Conservation (phyloP, 202 grass and related monocot species). For the Schoenoplectus tabernaemontani region DNA sequence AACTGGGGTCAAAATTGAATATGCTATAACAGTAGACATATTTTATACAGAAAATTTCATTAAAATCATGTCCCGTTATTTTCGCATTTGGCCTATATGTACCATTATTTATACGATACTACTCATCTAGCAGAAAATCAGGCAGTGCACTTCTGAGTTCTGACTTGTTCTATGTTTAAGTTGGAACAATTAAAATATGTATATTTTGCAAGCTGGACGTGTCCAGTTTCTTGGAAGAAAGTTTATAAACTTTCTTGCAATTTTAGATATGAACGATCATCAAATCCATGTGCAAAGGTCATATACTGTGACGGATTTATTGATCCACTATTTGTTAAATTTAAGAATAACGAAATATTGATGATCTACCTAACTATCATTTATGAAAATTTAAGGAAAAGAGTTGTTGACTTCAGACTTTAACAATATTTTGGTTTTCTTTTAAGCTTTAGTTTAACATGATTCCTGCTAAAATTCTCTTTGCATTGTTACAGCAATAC, state of each 20-base stretch:
- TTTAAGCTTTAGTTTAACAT: not conserved
- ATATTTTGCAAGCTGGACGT: not conserved
- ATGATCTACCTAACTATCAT: not conserved
- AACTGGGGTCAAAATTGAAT: not conserved
- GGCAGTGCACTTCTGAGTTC: not conserved
- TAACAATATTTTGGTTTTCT: not conserved
- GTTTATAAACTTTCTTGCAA: not conserved
- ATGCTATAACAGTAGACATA: not conserved
- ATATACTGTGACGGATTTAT: not conserved
- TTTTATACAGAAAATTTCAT: not conserved
- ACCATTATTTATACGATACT: not conserved
- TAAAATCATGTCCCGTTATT: not conserved
- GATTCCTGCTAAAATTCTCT: not conserved
- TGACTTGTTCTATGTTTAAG: not conserved
- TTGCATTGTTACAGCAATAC: not conserved
- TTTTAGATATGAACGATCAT: not conserved
- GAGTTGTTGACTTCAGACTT: not conserved
- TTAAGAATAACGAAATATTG: not conserved
- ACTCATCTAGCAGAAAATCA: not conserved
- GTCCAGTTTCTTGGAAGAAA: not conserved
- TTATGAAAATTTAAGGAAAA: not conserved
- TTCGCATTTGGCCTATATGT: not conserved
- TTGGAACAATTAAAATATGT: not conserved
- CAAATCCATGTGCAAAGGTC: not conserved
- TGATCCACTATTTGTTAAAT: not conserved